Evolutionary conservation across 139 green algal species (phyloP), one percentile per base, ranked within the genome.

Genomic region (Trebouxia sp.): DNA sequence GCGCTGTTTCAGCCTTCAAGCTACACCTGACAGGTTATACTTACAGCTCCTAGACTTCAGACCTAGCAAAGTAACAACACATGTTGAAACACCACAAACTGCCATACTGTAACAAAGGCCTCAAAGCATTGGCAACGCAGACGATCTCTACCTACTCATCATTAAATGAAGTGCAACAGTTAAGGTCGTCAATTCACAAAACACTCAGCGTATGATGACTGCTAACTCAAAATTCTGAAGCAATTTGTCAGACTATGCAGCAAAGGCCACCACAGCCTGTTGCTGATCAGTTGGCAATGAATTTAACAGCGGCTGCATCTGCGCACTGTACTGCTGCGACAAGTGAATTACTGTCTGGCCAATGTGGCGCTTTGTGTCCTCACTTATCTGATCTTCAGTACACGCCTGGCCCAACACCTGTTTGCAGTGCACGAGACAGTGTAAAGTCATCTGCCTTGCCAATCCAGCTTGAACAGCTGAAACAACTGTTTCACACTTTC

Each of bases 281-380:
- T 56, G 70, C 70, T 78, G 70, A 3, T 78, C 70, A 28, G 70
- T 39, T 14, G 70, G 70, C 42, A 78, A 37, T 37, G 70, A 56
- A n/a, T 22, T 47, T 3, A 78, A 26, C 10, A 78, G 41, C 8
- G 70, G 43, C 43, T 56, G 28, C 43, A 78, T 78, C 28, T 56
- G 43, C 22, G 43, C 42, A 78, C 42, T 41, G n/a, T 77, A 77
- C 20, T 77, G 69, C 39, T 77, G 69, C 26, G n/a, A 37, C 12
- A 51, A 24, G 10, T 77, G 69, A 8, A 12, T n/a, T 56, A 53
- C n/a, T 38, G 69, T 53, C 39, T 77, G 69, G 15, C 69, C 69
- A 77, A 77, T 41, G n/a, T 77, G 69, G 26, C 17, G 41, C 69
- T 58, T 78, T 38, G 69, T 55, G 1, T 55, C 69, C 38, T 78